Evolutionary conservation across 208 protist genomes (phyloP).

Genomic region (Trypanosoma vivax): DNA sequence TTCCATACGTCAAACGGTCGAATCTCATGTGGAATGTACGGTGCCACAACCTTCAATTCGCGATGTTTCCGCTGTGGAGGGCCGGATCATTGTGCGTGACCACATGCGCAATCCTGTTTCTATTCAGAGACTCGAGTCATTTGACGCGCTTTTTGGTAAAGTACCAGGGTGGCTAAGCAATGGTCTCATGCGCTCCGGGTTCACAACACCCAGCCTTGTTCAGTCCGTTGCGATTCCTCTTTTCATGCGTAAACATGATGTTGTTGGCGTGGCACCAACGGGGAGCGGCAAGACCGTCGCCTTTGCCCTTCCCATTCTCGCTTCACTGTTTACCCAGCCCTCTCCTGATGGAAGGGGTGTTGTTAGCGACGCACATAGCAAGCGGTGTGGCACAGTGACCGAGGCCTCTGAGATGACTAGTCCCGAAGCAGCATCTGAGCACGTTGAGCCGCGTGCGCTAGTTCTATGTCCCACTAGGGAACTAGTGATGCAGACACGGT

Average conservation of each 20-base stretch:
- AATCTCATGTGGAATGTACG: too few species aligned
- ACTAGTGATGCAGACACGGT: conserved; percentile 93
- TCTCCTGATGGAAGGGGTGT: background rate
- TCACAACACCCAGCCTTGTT: conserved; percentile 65
- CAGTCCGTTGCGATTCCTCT: conserved; percentile 77
- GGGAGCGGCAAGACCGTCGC: conserved; percentile 95
- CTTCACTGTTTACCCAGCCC: conserved; percentile 13
- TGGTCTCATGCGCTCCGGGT: conserved; percentile 30
- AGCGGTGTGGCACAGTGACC: background rate
- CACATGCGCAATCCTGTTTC: conserved; percentile 36
- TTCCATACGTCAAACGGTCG: too few species aligned
- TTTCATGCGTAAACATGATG: conserved; percentile 79
- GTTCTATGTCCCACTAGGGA: conserved; percentile 96
- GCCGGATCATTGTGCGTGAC: conserved; percentile 35
- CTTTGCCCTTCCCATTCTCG: conserved; percentile 92
- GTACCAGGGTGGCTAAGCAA: conserved; percentile 42
- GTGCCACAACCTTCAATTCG: too few species aligned
- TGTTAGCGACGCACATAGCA: conserved; percentile 13
- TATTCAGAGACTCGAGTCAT: conserved; percentile 36
- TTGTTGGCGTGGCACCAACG: conserved; percentile 92
- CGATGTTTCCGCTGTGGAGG: too few species aligned
- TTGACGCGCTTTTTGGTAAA: conserved; percentile 30
- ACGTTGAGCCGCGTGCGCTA: conserved; percentile 74
- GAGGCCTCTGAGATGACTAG: background rate
- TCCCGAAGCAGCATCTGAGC: too few species aligned